Conservation (phyloP, 352 stramenopile genomes). For the Thraustotheca clavata region DNA sequence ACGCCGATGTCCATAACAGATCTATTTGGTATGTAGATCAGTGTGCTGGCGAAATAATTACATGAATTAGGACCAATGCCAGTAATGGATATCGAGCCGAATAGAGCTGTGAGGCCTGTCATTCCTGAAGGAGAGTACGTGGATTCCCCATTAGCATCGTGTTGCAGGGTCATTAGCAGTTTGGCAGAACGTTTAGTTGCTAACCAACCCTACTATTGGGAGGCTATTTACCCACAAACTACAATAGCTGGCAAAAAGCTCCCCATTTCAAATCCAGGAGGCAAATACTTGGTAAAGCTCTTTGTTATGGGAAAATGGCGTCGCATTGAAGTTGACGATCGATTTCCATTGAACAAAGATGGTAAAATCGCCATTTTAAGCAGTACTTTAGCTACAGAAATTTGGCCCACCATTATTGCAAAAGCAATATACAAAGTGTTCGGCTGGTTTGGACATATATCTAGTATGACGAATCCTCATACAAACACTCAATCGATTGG, state of each 20-base stretch:
- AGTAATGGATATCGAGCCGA: conserved; percentile 45
- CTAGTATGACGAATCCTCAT: background rate
- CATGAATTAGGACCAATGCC: conserved; percentile 33
- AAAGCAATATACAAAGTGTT: conserved; percentile 70
- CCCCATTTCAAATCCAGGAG: conserved; percentile 56
- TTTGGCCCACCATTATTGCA: conserved; percentile 55
- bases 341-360: conserved; percentile 41
- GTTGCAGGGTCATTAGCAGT: conserved; percentile 56
- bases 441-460: conserved; percentile 30
- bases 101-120: conserved; percentile 45
- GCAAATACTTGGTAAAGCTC: conserved; percentile 65
- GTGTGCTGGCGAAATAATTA: background rate
- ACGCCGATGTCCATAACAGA: background rate
- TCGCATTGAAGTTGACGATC: conserved; percentile 61
- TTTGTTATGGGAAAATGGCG: conserved; percentile 68
- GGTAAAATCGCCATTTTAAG: conserved; percentile 44
- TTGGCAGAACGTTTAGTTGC: conserved; percentile 26
- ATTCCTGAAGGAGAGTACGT: conserved; percentile 55
- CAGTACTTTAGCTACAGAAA: conserved; percentile 49
- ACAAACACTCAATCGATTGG: conserved; percentile 7
- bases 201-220: conserved; percentile 47
- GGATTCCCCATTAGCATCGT: conserved; percentile 53
- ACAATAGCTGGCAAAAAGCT: background rate
- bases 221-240: conserved; percentile 66
- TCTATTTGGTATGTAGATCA: conserved; percentile 31